Conservation (phyloP, 2,329 filamentous ascomycete species). For the Paecilomyces dactylethromorphus region DNA sequence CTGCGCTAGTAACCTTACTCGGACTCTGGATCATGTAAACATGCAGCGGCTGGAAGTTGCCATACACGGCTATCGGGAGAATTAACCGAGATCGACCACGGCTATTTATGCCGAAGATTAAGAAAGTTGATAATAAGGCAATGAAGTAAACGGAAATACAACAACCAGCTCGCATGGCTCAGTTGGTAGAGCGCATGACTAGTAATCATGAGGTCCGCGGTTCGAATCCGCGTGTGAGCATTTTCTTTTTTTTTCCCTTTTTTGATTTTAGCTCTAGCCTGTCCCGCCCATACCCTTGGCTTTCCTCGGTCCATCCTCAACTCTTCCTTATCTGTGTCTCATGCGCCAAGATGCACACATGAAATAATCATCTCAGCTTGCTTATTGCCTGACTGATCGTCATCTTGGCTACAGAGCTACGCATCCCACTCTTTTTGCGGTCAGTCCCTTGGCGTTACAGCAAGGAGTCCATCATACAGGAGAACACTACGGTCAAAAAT, state of each 20-base stretch:
- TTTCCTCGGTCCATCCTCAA: background rate
- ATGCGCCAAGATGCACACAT: no score
- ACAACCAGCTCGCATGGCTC: conserved; percentile 21
- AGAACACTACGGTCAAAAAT: background rate
- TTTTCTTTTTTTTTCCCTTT: conserved; percentile 3
- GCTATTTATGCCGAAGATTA: background rate
- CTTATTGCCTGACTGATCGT: background rate
- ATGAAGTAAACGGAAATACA: background rate
- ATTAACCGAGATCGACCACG: background rate
- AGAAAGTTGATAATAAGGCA: background rate
- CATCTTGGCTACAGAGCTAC: background rate
- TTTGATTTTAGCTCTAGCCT: background rate
- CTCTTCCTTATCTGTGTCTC: no score
- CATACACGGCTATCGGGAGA: background rate
- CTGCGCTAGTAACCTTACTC: background rate
- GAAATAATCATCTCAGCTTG: no score
- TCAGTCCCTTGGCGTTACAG: background rate
- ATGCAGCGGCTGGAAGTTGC: background rate
- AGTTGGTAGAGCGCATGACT: conserved; percentile 32
- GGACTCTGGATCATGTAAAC: background rate
- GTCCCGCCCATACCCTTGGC: background rate
- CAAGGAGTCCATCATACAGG: background rate
- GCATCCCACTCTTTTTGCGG: background rate
- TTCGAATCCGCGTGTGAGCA: conserved; percentile 30
- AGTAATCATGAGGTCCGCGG: conserved; percentile 31